These are phyloP conservation scores for Orbilia quercus DNA, from an alignment of 2,329 filamentous ascomycete genomes.

Conservation along the genomic window DNA sequence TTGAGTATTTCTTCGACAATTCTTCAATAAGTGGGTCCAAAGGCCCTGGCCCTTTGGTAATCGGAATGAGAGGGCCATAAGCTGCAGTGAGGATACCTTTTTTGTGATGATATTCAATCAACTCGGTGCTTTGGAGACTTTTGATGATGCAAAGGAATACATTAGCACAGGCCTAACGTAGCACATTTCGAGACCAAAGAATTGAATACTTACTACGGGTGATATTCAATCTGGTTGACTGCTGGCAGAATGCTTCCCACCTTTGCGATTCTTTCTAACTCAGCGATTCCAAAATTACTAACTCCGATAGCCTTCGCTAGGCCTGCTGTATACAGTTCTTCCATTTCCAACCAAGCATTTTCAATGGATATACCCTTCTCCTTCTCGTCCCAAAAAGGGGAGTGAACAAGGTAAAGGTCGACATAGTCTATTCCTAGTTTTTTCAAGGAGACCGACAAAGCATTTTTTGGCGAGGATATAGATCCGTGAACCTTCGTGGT, in stretches of 20 bases:
- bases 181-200: background rate
- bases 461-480: conserved; percentile 63
- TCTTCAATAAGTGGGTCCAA: conserved; percentile 67
- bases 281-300: conserved; percentile 73
- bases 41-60: conserved; percentile 68
- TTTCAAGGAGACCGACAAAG: conserved; percentile 71
- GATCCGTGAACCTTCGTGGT: conserved; percentile 69
- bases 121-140: conserved; percentile 44
- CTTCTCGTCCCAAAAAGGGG: conserved; percentile 63
- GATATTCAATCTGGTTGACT: conserved; percentile 83
- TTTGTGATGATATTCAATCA: conserved; percentile 51
- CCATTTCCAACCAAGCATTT: conserved; percentile 76
- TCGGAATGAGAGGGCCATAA: conserved; percentile 59
- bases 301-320: conserved; percentile 78
- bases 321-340: conserved; percentile 71
- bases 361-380: conserved; percentile 59
- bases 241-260: conserved; percentile 73
- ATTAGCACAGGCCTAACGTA: too few species aligned
- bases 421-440: conserved; percentile 77
- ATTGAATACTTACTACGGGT: conserved; percentile 70
- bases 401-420: conserved; percentile 74
- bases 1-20: conserved; percentile 71
- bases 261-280: conserved; percentile 70
- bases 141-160: background rate
- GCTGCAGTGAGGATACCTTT: conserved; percentile 57